phyloP scores from a whole-genome alignment of 768 basidiomycete genomes.

The Leccinum obscurum region DNA sequence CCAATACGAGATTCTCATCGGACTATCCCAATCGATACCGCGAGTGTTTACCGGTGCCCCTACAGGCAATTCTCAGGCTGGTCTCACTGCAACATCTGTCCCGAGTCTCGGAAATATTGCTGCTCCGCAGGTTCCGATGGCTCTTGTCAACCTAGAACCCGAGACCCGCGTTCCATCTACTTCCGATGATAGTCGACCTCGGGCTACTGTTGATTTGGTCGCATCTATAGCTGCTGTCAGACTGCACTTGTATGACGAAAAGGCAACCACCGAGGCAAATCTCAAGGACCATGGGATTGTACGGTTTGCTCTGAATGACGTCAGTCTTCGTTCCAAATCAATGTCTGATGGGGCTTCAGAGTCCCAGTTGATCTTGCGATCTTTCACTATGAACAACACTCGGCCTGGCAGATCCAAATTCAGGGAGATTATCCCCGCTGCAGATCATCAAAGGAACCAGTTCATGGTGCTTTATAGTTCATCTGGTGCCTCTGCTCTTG shows the following conservation, averaged over 20 bases:
- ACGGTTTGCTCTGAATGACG: slow-evolving; percentile 80
- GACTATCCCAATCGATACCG: slow-evolving; percentile 67
- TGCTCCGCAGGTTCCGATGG: slow-evolving; percentile 4
- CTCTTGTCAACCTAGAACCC: slow-evolving; percentile 43
- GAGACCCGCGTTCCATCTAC: slow-evolving; percentile 46
- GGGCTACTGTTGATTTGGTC: slow-evolving; percentile 72
- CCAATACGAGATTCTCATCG: slow-evolving; percentile 75
- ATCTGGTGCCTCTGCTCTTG: slow-evolving; percentile 66
- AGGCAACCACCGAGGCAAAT: slow-evolving; percentile 54
- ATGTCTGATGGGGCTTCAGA: slow-evolving; percentile 83
- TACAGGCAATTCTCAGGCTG: slow-evolving; percentile 39
- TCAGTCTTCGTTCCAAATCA: slow-evolving; percentile 75
- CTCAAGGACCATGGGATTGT: slow-evolving; percentile 81
- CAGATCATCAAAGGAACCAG: slow-evolving; percentile 84
- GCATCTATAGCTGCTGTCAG: slow-evolving; percentile 71
- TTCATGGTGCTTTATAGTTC: slow-evolving; percentile 91
- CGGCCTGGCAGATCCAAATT: slow-evolving; percentile 80
- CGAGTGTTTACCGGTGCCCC: slow-evolving; percentile 54
- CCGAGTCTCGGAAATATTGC: slow-evolving; percentile 6
- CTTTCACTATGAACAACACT: slow-evolving; percentile 90
- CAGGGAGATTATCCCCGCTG: slow-evolving; percentile 93
- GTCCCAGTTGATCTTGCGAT: slow-evolving; percentile 84
- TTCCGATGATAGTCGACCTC: slow-evolving; percentile 35
- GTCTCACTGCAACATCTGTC: slow-evolving; percentile 23
- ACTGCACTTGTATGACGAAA: slow-evolving; percentile 80